Evolutionary conservation across 805 yeast species (phyloP).

Genomic region (Hagleromyces aurorensis): DNA sequence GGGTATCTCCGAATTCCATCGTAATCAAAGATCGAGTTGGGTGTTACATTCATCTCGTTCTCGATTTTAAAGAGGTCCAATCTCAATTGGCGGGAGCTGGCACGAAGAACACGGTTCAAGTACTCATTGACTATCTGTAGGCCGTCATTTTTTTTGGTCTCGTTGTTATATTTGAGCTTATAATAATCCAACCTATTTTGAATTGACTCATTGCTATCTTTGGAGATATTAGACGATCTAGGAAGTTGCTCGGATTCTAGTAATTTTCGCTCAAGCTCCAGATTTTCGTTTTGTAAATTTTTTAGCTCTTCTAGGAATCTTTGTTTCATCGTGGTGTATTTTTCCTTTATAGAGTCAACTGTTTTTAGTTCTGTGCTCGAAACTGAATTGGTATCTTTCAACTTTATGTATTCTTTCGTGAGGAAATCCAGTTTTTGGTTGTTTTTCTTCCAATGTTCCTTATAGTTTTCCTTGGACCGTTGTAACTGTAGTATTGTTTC

Average conservation of each 20-base stretch:
- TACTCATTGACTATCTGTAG: slow-evolving; percentile 27
- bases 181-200: slow-evolving; percentile 26
- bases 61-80: slow-evolving; percentile 23
- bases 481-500: slow-evolving; percentile 22
- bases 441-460: slow-evolving; percentile 27
- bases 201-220: slow-evolving; percentile 8
- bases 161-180: slow-evolving; percentile 26
- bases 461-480: slow-evolving; percentile 23
- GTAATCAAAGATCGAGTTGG: neutral
- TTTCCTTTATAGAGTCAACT: slow-evolving; percentile 6
- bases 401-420: slow-evolving; percentile 16
- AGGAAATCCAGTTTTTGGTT: slow-evolving; percentile 26
- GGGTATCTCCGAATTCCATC: slow-evolving; percentile 2
- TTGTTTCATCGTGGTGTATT: slow-evolving; percentile 17
- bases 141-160: slow-evolving; percentile 28
- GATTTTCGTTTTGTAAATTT: slow-evolving; percentile 23
- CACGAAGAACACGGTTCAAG: slow-evolving; percentile 25
- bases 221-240: slow-evolving; percentile 5
- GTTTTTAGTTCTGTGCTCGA: slow-evolving; percentile 4
- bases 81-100: slow-evolving; percentile 25
- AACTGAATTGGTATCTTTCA: slow-evolving; percentile 10
- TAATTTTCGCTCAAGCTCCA: slow-evolving; percentile 14
- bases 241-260: too few species aligned
- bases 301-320: slow-evolving; percentile 18
- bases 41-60: slow-evolving; percentile 12